These are phyloP conservation scores for Medicago truncatula DNA, from an alignment of 306 rosid genomes.

Conservation along the genomic window MtrunA17r5.0-ANR NC_053047.1:33795001-33795500, in stretches of 20 bases:
- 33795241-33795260: constrained; percentile 90
- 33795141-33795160: constrained; percentile 96
- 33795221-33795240: constrained; percentile 90
- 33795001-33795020: constrained; percentile 96
- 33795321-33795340: constrained; percentile 76
- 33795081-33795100: constrained; percentile 94
- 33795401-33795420: constrained; percentile 79
- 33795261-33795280: constrained; percentile 93
- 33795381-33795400: constrained; percentile 92
- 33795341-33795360: constrained; percentile 92
- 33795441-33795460: constrained; percentile 78
- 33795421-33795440: constrained; percentile 85
- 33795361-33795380: constrained; percentile 99
- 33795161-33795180: constrained; percentile 93
- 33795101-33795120: constrained; percentile 84
- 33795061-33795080: constrained; percentile 81
- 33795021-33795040: constrained; percentile 81
- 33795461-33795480: constrained; percentile 87
- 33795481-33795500: constrained; percentile 76
- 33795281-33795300: constrained; percentile 85
- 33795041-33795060: constrained; percentile 93
- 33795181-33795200: constrained; percentile 77
- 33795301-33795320: constrained; percentile 54
- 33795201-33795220: constrained; percentile 82
- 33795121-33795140: constrained; percentile 73